A percentile compares a stretch with the other conserved stretches of the same genome.
phyloP scores from a whole-genome alignment of 1,139 yeast species.

The Trichomonascaceae sp. region DNA sequence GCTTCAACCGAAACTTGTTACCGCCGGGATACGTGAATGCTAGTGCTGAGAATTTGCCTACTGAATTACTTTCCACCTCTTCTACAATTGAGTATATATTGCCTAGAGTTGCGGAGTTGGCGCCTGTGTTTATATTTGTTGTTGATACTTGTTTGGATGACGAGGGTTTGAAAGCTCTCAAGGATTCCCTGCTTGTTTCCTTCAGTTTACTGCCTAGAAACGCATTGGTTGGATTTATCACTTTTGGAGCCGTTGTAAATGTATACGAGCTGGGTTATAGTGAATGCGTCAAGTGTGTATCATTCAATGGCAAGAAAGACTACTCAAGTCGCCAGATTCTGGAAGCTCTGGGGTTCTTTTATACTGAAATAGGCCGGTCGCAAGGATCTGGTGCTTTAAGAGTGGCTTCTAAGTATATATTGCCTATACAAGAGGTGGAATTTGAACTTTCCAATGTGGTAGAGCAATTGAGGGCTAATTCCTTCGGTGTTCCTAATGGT shows the following conservation, averaged over 20 bases:
- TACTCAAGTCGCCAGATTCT: constrained; percentile 49
- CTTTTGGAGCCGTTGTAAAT: constrained; percentile 61
- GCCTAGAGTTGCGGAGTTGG: constrained; percentile 38
- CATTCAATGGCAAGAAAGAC: constrained; percentile 57
- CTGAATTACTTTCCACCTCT: constrained; percentile 35
- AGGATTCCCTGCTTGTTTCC: constrained; percentile 49
- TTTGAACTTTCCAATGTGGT: constrained; percentile 49
- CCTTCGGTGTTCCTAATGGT: constrained; percentile 44
- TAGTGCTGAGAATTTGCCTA: constrained; percentile 25
- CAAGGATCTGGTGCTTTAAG: constrained; percentile 13
- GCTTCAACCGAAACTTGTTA: constrained; percentile 50
- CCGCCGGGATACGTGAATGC: constrained; percentile 30
- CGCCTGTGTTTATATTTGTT: constrained; percentile 52
- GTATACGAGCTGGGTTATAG: constrained; percentile 49
- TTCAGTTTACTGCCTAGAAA: constrained; percentile 56
- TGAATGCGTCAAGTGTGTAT: constrained; percentile 32
- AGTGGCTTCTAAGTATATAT: constrained; percentile 27
- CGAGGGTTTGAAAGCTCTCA: constrained; percentile 46
- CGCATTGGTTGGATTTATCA: constrained; percentile 41
- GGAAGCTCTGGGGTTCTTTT: constrained; percentile 47
- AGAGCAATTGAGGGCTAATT: constrained; percentile 48
- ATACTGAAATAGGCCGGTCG: constrained; percentile 33
- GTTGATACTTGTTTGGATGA: constrained; percentile 59
- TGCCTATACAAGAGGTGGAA: constrained; percentile 42
- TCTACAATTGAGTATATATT: constrained; percentile 59